Base-by-base conservation (phyloP, 1,139 yeast species). In the Suhomyces bolitotheri region DNA sequence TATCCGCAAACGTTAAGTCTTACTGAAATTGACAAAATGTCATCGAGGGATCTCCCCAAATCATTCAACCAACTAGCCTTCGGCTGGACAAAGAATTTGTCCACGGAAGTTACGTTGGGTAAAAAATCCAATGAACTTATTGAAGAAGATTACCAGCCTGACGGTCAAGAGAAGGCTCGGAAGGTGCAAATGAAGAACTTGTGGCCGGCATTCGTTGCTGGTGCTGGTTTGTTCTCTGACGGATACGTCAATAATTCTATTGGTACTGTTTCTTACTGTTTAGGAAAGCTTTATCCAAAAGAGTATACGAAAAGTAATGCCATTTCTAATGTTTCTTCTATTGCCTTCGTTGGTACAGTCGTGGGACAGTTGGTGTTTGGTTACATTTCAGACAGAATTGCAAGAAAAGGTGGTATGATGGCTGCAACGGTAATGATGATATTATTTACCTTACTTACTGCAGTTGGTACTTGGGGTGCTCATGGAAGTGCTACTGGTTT, bases 401-500 rank as follows among this genome's bases (percentile, higher is more conserved):
- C 73, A 21, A 59, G 79, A 51, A 73, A 70, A 45, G 68, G 71
- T 46, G 66, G 74, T 12, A 71, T 73, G 52, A 58, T 73, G 17
- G 53, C 61, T 27, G 76, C 76, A 11, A 73, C 75, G 5, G 48
- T 59, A 4, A 64, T 72, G 44, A 60, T 73, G 44, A 62, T 73
- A 10, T 44, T 69, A 31, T 77, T 77, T 25, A 62, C 95, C 5
- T 73, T 89, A 39, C 67, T 90, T 43, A 78, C 86, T 55, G 78
- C 96, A 4, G 96, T 47, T 12, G 62, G 53, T 16, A 47, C 73
- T 5, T 89, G 96, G 96, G 96, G 96, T 51, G 79, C 76, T 14
- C 67, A 76, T 32, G 49, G 50, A 7, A 64, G 80, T 15, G 58
- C 66, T 2, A 68, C 75, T 35, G 96, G 96, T 22, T 64, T 88